These are phyloP conservation scores for Ophiostoma ulmi DNA, from an alignment of 2,329 filamentous ascomycete species.

Conservation along the genomic window DNA sequence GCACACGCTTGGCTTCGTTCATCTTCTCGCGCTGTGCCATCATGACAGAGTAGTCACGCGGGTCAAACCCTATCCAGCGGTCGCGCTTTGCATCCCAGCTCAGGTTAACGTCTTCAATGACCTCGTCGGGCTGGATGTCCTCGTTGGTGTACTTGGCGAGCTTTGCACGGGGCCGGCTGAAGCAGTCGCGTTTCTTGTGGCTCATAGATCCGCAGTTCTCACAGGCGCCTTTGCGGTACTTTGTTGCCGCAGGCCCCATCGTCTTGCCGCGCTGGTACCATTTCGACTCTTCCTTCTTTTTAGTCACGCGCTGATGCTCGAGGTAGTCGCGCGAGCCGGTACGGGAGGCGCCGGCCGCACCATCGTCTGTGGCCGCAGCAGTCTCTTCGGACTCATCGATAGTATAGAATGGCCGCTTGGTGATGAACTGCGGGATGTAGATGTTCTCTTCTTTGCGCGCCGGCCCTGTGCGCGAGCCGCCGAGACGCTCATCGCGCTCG, in stretches of 20 bases:
- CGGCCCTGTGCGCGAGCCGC: slow-evolving; percentile 27
- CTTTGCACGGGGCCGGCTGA: slow-evolving; percentile 79
- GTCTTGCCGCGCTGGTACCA: slow-evolving; percentile 93
- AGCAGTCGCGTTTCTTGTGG: slow-evolving; percentile 90
- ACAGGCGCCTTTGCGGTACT: slow-evolving; percentile 95
- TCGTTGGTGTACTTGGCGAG: slow-evolving; percentile 89
- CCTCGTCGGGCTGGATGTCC: slow-evolving; percentile 89
- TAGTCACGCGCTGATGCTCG: slow-evolving; percentile 86
- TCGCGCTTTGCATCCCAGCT: slow-evolving; percentile 98
- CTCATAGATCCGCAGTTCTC: slow-evolving; percentile 98
- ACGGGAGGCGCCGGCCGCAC: slow-evolving; percentile 12
- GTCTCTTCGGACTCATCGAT: slow-evolving; percentile 39
- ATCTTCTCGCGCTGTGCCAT: slow-evolving; percentile 84
- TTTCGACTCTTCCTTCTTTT: slow-evolving; percentile 68
- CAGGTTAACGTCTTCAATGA: slow-evolving; percentile 76
- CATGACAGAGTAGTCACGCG: slow-evolving; percentile 78
- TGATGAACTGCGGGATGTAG: slow-evolving; percentile 97
- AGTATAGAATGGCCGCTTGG: slow-evolving; percentile 95
- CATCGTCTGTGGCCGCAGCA: slow-evolving; percentile 28
- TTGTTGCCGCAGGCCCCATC: slow-evolving; percentile 80
- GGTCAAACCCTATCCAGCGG: slow-evolving; percentile 96
- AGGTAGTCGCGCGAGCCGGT: slow-evolving; percentile 60
- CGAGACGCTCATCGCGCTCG: slow-evolving; percentile 27
- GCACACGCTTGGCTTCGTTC: slow-evolving; percentile 63
- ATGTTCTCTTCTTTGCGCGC: slow-evolving; percentile 80